Conservation (phyloP, 2,329 filamentous ascomycete species). For the Cladosporium sp. region DNA sequence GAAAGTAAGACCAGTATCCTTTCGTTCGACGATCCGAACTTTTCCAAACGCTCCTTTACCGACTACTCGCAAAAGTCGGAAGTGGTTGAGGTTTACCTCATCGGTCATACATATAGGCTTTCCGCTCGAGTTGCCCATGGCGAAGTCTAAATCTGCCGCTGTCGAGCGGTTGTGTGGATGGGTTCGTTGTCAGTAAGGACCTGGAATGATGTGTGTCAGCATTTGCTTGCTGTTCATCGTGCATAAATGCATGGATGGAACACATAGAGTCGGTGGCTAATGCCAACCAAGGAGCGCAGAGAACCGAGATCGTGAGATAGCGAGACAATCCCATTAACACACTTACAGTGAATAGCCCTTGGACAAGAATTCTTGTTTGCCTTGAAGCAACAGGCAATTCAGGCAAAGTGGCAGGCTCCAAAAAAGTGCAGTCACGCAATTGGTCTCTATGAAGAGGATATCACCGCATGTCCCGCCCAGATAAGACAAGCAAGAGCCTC, state of each 20-base stretch:
- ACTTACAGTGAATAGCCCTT: background rate
- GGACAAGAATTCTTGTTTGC: background rate
- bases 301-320: background rate
- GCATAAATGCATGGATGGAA: background rate
- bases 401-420: background rate
- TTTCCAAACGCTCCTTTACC: constrained; percentile 98
- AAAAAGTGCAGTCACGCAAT: background rate
- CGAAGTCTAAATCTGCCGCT: background rate
- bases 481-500: background rate
- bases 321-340: background rate
- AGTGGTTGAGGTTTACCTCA: constrained; percentile 97
- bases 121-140: constrained; percentile 92
- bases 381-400: background rate
- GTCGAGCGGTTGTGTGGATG: background rate
- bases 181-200: constrained; percentile 1
- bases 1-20: constrained; percentile 90
- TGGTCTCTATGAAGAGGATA: background rate
- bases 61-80: constrained; percentile 89
- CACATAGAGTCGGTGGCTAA: background rate
- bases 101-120: constrained; percentile 90
- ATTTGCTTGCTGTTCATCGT: background rate
- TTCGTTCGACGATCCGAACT: constrained; percentile 95
- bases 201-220: background rate
- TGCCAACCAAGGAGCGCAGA: background rate
- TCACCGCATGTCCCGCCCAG: constrained; percentile 9